These are phyloP conservation scores for Chaetomium globosum DNA, from an alignment of 2,329 filamentous ascomycete genomes.

Conservation along the genomic window DNA sequence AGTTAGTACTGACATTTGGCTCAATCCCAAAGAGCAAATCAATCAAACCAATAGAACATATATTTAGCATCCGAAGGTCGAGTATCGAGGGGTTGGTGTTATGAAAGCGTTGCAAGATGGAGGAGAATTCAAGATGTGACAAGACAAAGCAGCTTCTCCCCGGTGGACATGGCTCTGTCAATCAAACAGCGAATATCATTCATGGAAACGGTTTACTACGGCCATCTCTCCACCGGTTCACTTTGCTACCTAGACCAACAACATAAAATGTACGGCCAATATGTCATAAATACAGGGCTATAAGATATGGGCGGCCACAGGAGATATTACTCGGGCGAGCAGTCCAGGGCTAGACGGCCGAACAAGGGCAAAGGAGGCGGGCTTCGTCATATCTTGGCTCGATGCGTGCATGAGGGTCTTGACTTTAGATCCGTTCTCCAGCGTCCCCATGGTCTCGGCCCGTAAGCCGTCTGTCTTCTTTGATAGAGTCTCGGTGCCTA, in stretches of 20 bases:
- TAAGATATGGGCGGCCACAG: neutral
- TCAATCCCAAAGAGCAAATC: too few species aligned
- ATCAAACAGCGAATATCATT: too few species aligned
- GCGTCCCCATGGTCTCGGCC: constrained; percentile 58
- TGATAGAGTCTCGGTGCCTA: constrained; percentile 77
- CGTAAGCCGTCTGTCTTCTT: constrained; percentile 44
- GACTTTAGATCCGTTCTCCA: constrained; percentile 73
- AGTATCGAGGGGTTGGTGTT: too few species aligned
- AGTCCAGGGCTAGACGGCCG: neutral
- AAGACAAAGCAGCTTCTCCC: too few species aligned
- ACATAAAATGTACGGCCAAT: neutral
- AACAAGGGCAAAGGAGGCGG: neutral
- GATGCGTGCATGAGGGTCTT: constrained; percentile 62
- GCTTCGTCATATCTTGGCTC: constrained; percentile 40
- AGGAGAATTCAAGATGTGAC: too few species aligned
- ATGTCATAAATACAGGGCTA: neutral
- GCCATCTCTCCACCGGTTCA: too few species aligned
- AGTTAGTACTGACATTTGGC: too few species aligned
- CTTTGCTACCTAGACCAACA: neutral
- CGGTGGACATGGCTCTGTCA: too few species aligned
- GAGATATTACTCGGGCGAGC: neutral
- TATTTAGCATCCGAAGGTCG: too few species aligned
- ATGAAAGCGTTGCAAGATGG: too few species aligned
- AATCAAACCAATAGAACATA: too few species aligned
- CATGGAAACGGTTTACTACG: too few species aligned